Conservation (phyloP, 2,329 filamentous ascomycete genomes). For the Microcyclospora pomicola region DNA sequence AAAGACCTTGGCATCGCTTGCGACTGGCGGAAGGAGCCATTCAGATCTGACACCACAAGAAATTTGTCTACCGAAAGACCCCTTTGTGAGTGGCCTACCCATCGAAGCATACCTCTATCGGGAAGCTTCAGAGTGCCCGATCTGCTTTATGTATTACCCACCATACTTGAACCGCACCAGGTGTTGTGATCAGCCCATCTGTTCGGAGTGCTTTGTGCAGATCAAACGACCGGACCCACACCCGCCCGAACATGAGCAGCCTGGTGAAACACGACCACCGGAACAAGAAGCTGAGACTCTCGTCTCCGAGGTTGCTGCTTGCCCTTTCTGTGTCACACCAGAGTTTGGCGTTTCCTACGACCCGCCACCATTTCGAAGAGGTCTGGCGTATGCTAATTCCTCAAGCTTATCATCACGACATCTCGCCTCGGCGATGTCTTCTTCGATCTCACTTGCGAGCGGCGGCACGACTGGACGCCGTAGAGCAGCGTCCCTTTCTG, state of each 20-base stretch:
- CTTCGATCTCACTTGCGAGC: slow-evolving; percentile 64
- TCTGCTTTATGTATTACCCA: slow-evolving; percentile 92
- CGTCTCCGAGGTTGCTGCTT: slow-evolving; percentile 80
- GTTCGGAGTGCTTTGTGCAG: slow-evolving; percentile 97
- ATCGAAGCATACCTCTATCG: slow-evolving; percentile 92
- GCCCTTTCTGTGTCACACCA: slow-evolving; percentile 86
- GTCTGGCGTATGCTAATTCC: slow-evolving; percentile 54
- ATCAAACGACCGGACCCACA: slow-evolving; percentile 92
- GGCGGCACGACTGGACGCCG: slow-evolving; percentile 35
- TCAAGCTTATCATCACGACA: slow-evolving; percentile 38
- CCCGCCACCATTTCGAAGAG: slow-evolving; percentile 73
- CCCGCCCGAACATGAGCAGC: slow-evolving; percentile 52
- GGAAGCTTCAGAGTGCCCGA: slow-evolving; percentile 77
- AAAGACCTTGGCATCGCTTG: slow-evolving; percentile 74
- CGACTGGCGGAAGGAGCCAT: slow-evolving; percentile 52
- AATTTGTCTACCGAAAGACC: slow-evolving; percentile 62
- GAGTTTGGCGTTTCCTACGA: slow-evolving; percentile 97
- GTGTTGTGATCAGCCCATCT: slow-evolving; percentile 92
- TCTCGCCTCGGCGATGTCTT: slow-evolving; percentile 63
- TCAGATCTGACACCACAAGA: slow-evolving; percentile 64
- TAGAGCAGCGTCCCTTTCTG: slow-evolving; percentile 59
- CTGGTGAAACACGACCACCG: slow-evolving; percentile 19
- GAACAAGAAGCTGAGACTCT: slow-evolving; percentile 47
- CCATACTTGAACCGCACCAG: slow-evolving; percentile 87
- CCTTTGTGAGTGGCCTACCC: slow-evolving; percentile 85